Evolutionary conservation across 495 filamentous ascomycete genomes (phyloP), one percentile per base, ranked within the genome.

Genomic region (Tuber microsphaerosporum): DNA sequence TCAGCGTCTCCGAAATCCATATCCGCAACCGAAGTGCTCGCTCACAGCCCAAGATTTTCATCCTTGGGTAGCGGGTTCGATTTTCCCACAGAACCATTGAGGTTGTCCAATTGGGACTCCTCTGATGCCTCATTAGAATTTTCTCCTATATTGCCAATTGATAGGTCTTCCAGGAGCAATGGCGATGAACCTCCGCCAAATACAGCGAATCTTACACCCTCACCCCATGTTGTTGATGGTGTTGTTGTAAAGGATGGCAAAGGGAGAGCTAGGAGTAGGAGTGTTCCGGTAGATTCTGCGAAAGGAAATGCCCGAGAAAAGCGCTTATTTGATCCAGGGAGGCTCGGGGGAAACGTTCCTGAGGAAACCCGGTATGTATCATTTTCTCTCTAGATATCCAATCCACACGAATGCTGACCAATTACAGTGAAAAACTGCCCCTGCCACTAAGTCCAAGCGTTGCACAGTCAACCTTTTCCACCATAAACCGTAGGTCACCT

Each of bases 11-110:
- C 45, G 16, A 71, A 61, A 16, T 80, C 77, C 7, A 65, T 79
- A 51, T 81, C 79, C n/a, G 76, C 72, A 7, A 72, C 73, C 3
- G 79, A 81, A 41, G 34, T 77, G 41, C 69, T 81, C n/a, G 61
- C 75, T 34, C 73, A 74, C 19, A 70, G 44, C 2, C 77, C 77
- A 41, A 76, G 78, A 43, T 46, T 79, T n/a, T 79, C 77, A 14
- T 78, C 75, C 39, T 31, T 79, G 5, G 77, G 77, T 0, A 79
- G 77, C 10, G 77, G 77, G 5, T 79, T 79, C 41, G 75, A 70
- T 61, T 79, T 79, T 22, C 71, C 72, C 10, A 79, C 73, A 26
- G 46, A 75, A 5, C 77, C 77, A 14, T n/a, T 79, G n/a, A 69
- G 76, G 31, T 78, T 78, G 20, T 61, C 77, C 8, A 48, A 70